A percentile compares a stretch with the other conserved stretches of the same genome.
These are phyloP conservation scores for Fagopyrum tataricum DNA, from an alignment of 148 eudicot genomes.

Conservation along the genomic window DNA sequence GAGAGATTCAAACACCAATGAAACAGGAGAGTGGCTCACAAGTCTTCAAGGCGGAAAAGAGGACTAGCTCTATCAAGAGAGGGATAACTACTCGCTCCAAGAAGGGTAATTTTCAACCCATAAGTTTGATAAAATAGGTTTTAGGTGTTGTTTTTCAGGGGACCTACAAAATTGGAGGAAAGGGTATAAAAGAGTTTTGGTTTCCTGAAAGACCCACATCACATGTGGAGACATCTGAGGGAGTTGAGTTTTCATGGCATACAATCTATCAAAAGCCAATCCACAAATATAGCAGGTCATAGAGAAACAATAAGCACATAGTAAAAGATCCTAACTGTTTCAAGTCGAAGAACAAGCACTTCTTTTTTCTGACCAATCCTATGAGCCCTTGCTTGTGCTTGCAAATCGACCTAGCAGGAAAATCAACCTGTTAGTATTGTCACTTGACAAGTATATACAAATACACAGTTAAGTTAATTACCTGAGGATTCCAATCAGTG, in stretches of 20 bases:
- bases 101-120: too few species aligned
- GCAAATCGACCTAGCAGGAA: constrained; percentile 78
- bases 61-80: neutral
- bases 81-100: too few species aligned
- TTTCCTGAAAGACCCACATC: neutral
- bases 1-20: too few species aligned
- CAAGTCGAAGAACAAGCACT: constrained; percentile 97
- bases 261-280: constrained; percentile 6
- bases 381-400: constrained; percentile 99
- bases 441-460: constrained; percentile 10
- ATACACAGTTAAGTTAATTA: constrained; percentile 12
- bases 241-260: neutral
- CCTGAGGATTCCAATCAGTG: constrained; percentile 99
- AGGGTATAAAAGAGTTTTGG: too few species aligned
- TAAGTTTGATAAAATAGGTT: too few species aligned
- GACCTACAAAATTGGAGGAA: too few species aligned
- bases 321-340: constrained; percentile 49
- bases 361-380: constrained; percentile 99
- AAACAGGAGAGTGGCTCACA: too few species aligned
- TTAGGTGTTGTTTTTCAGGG: too few species aligned
- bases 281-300: neutral
- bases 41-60: neutral
- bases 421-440: neutral
- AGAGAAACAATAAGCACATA: neutral
- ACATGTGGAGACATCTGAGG: neutral